Conservation (phyloP, 306 rosid species). For the Begonia loranthoides region DNA sequence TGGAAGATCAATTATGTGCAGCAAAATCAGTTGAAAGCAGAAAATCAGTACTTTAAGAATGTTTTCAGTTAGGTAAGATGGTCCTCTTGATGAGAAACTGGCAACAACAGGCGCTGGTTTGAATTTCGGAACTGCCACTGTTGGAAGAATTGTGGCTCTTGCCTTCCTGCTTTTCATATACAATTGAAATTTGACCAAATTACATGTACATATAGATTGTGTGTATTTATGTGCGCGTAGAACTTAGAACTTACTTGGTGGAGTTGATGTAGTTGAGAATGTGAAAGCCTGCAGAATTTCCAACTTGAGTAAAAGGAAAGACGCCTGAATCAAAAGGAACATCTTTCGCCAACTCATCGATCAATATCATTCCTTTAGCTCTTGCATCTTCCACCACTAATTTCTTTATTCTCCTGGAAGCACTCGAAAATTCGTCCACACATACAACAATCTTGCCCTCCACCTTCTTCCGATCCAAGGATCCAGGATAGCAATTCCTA, state of each 20-base stretch:
- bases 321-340: constrained; percentile 58
- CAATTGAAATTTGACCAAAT: too few species aligned
- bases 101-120: constrained; percentile 78
- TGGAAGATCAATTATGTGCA: too few species aligned
- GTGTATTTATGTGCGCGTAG: too few species aligned
- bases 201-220: too few species aligned
- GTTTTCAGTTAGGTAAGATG: constrained; percentile 71
- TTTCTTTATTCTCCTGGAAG: constrained; percentile 57
- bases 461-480: constrained; percentile 51
- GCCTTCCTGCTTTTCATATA: constrained; percentile 37
- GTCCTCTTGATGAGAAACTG: constrained; percentile 84
- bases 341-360: constrained; percentile 31
- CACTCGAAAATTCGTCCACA: constrained; percentile 26
- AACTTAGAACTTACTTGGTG: constrained; percentile 41
- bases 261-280: constrained; percentile 66
- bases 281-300: constrained; percentile 43
- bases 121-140: constrained; percentile 29
- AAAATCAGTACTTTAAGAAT: constrained; percentile 63
- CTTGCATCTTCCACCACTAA: constrained; percentile 67
- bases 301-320: constrained; percentile 61
- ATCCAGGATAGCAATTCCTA: constrained; percentile 87
- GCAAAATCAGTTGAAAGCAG: not conserved
- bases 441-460: constrained; percentile 73
- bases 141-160: constrained; percentile 58
- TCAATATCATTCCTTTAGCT: constrained; percentile 63